Evolutionary conservation across 1,284 basidiomycete species (phyloP), one percentile per base, ranked within the genome.

Genomic region (Xerocomus nothofagi): DNA sequence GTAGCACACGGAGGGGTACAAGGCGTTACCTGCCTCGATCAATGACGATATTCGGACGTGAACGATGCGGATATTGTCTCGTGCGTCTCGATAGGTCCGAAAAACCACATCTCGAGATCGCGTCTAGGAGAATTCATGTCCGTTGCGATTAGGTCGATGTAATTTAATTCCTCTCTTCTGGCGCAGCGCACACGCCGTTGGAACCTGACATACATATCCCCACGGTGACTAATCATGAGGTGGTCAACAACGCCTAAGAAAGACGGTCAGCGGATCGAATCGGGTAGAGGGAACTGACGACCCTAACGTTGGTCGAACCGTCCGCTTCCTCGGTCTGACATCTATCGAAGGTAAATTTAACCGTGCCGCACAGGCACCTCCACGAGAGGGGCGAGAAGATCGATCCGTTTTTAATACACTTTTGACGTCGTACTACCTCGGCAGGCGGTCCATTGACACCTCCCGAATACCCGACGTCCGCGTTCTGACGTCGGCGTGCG

Each of bases 1-100:
- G n/a, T 49, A 80, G 83, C 84, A 0, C 83, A 86, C 46, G 82
- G 79, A 34, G 81, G 78, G n/a, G 67, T 82, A 11, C 79, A 81
- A 57, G 79, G 80, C 23, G 85, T 85, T 2, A 85, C 84, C 8
- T 73, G 79, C 4, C 86, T 87, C 0, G 88, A 86, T 0, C 86
- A 89, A 57, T 90, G 89, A 69, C 86, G 89, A 69, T 86, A 81
- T 55, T 23, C 6, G 37, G n/a, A 26, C 4, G 17, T 4, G 17
- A 17, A 26, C 8, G 17, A 24, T 18, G 9, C 11, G n/a, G 29
- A 18, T 14, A n/a, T n/a, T n/a, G 14, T 18, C 12, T 21, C 8
- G 2, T n/a, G 39, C 20, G 20, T 34, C 15, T 24, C 17, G 33
- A 23, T 33, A 42, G 15, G 20, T 37, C 26, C 24, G 24, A 31